Evolutionary conservation across 768 basidiomycete genomes (phyloP).

Genomic region (Tremella fuciformis): DNA sequence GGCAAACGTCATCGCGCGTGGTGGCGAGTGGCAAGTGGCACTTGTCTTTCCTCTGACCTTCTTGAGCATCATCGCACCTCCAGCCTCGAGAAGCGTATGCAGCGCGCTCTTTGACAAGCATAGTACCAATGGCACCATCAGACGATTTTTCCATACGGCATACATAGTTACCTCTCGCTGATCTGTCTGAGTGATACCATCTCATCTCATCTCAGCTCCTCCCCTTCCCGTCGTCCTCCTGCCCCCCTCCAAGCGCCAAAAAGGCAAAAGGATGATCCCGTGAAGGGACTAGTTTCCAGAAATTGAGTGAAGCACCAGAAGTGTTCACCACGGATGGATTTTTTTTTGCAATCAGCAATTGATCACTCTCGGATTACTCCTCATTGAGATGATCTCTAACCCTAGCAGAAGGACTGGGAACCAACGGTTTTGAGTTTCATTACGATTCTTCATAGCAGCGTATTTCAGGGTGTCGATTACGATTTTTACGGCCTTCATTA

Average conservation of each 20-base stretch:
- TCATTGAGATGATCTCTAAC: conserved; percentile 48
- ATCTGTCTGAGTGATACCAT: neutral
- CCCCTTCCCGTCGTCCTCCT: neutral
- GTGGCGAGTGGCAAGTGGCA: conserved; percentile 5
- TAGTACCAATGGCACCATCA: neutral
- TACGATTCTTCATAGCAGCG: no score
- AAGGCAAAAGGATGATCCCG: neutral
- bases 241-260: neutral
- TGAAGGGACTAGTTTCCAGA: conserved; percentile 33
- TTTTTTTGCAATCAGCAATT: conserved; percentile 51
- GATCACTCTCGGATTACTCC: conserved; percentile 48
- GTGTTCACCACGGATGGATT: conserved; percentile 34
- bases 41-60: neutral
- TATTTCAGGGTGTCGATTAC: no score
- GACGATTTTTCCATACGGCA: neutral
- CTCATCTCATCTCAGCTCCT: neutral
- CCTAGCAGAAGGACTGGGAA: conserved; percentile 46
- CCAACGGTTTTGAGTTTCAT: no score
- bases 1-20: conserved; percentile 5
- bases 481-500: no score
- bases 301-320: conserved; percentile 32
- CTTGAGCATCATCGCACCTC: neutral
- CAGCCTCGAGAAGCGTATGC: neutral
- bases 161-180: no score
- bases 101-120: neutral